These are phyloP conservation scores for Trichophyton schoenleinii DNA, from an alignment of 2,329 filamentous ascomycete genomes.

Conservation along the genomic window DNA sequence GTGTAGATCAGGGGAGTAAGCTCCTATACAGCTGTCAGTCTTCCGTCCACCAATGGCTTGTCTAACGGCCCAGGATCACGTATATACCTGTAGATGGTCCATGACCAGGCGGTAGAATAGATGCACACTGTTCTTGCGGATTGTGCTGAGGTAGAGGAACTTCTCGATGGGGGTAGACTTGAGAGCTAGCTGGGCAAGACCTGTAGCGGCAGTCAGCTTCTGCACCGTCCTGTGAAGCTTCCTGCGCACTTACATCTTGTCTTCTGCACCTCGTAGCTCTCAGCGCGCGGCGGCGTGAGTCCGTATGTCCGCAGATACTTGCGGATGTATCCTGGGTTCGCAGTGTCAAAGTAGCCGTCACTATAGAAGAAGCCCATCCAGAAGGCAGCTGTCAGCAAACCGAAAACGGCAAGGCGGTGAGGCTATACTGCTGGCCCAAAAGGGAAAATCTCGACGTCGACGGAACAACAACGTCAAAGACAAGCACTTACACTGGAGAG, in stretches of 20 bases:
- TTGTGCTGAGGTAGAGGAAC: constrained; percentile 38
- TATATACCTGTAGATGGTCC: constrained; percentile 33
- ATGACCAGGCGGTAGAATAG: constrained; percentile 40
- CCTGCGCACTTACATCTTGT: constrained; percentile 28
- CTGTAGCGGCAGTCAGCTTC: constrained; percentile 13
- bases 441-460: not conserved
- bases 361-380: constrained; percentile 14
- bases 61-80: not conserved
- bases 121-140: constrained; percentile 41
- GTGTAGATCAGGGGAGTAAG: constrained; percentile 41
- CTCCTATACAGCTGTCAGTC: constrained; percentile 21
- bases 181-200: constrained; percentile 35
- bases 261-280: constrained; percentile 39
- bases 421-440: not conserved
- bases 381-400: not conserved
- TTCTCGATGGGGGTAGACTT: constrained; percentile 38
- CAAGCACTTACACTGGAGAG: not conserved
- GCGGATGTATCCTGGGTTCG: constrained; percentile 38
- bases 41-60: not conserved
- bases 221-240: not conserved
- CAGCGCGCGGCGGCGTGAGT: constrained; percentile 37
- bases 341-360: constrained; percentile 37
- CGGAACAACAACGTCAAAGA: too few species aligned
- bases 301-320: constrained; percentile 41
- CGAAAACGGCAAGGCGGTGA: not conserved